Conservation (phyloP, 805 yeast genomes). For the Myxozyma lipomycoides region DNA sequence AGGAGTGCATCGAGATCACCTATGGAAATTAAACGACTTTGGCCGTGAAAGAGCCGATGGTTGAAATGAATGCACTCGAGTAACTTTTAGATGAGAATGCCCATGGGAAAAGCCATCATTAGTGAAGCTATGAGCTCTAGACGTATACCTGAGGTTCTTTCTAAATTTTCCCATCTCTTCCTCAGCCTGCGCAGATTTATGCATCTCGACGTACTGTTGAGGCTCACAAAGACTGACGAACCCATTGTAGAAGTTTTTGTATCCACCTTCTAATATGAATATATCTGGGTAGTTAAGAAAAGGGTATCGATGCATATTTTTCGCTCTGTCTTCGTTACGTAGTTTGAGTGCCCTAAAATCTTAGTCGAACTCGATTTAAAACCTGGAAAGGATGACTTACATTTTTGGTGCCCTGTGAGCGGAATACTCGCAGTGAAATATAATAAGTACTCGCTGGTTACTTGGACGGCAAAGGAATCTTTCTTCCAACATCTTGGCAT, state of each 20-base stretch:
- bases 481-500: conserved; percentile 64
- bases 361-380: background rate
- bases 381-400: conserved; percentile 29
- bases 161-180: conserved; percentile 53
- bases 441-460: conserved; percentile 47
- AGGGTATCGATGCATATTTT: conserved; percentile 75
- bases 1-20: too few species aligned
- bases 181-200: conserved; percentile 51
- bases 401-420: conserved; percentile 90
- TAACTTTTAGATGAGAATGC: conserved; percentile 8
- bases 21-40: too few species aligned
- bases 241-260: conserved; percentile 65
- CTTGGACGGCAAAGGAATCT: conserved; percentile 42
- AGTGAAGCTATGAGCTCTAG: conserved; percentile 5
- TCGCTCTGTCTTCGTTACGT: conserved; percentile 72
- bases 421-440: conserved; percentile 94
- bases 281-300: conserved; percentile 81
- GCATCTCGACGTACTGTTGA: conserved; percentile 82
- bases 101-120: background rate
- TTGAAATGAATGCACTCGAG: too few species aligned
- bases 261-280: conserved; percentile 86
- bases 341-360: conserved; percentile 61
- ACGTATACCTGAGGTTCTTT: conserved; percentile 38
- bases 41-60: too few species aligned
- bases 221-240: conserved; percentile 64